phyloP scores from a whole-genome alignment of 768 basidiomycete genomes.

The Pleurotus salmoneostramineus region DNA sequence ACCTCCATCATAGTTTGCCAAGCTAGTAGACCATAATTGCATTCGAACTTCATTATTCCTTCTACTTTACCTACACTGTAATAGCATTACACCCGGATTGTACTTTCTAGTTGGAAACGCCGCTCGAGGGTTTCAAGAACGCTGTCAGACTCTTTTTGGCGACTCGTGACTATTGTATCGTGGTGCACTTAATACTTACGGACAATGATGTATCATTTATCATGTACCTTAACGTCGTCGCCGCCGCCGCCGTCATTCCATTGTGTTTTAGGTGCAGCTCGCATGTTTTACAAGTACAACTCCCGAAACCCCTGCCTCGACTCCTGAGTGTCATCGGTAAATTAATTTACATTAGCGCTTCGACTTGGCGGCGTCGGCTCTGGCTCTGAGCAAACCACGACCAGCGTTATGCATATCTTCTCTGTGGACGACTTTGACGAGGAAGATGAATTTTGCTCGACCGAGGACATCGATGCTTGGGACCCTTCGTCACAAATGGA shows the following conservation, averaged over 20 bases:
- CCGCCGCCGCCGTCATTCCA: slow-evolving; percentile 7
- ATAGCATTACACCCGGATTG: not conserved
- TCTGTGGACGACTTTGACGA: not conserved
- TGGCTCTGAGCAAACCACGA: not conserved
- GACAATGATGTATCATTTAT: slow-evolving; percentile 7
- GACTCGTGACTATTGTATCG: not conserved
- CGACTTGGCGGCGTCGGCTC: not conserved
- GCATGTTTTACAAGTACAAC: not conserved
- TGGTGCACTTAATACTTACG: not conserved
- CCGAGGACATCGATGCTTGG: not conserved
- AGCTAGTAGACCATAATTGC: slow-evolving; percentile 6
- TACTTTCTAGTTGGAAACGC: slow-evolving; percentile 5
- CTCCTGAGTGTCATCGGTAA: slow-evolving; percentile 1
- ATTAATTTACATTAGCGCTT: not conserved
- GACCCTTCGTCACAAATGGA: not conserved
- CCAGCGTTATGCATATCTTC: not conserved
- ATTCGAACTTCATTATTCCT: not conserved
- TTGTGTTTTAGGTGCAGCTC: slow-evolving; percentile 1
- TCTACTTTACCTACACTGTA: not conserved
- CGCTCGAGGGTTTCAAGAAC: slow-evolving; percentile 6
- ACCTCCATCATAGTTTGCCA: slow-evolving; percentile 8
- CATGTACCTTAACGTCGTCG: slow-evolving; percentile 8
- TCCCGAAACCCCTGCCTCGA: not conserved
- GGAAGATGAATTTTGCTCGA: not conserved
- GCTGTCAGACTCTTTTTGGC: slow-evolving; percentile 2